Base-by-base conservation (phyloP, 2,329 filamentous ascomycete genomes). In the Dactylonectria estremocensis region DNA sequence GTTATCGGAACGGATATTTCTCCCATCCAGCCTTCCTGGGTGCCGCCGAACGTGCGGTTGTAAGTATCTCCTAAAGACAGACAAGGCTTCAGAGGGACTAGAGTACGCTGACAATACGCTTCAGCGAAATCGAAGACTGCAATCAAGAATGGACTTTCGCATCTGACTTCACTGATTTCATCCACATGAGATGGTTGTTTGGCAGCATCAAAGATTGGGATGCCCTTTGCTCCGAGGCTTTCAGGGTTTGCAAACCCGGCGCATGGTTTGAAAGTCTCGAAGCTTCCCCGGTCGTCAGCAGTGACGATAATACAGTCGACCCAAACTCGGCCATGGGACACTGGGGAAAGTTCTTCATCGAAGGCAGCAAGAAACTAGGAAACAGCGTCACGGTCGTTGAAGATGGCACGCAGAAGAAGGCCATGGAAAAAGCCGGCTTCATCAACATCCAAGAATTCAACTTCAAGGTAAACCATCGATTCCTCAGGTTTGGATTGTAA, bases 201-300 rank as follows among this genome's bases (percentile, higher is more conserved):
- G 90, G 89, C 31, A 85, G 85, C 61, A 85, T 91, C 50, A 77
- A 80, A 8, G 87, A 90, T 69, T 91, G 89, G 79, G 81, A 84
- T 40, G 80, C 83, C 2, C 78, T 91, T 18, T 84, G 90, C 67
- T 77, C 79, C n/a, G 85, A 88, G 64, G 79, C 86, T 3, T 88
- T 81, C 71, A 82, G 83, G 61, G 84, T 88, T 56, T 82, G 90
- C 14, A 86, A 85, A 56, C 88, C 90, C 0, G 89, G 89, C 5
- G 89, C 86, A 9, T 83, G 78, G 72, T 45, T 82, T 8, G 79
- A 83, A 55, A 75, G 78, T 33, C 70, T 77, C 6, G 80, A 81
- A 52, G 74, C 77, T 6, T 76, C 77, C 0, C 70, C 72, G 2
- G 67, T 64, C 5, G 58, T 78, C 2, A 61, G 50, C 1, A 78